A percentile compares a stretch with the other conserved stretches of the same genome.
These are phyloP conservation scores for Xylariaceae sp. DNA, from an alignment of 2,329 filamentous ascomycete genomes.

Conservation along the genomic window DNA sequence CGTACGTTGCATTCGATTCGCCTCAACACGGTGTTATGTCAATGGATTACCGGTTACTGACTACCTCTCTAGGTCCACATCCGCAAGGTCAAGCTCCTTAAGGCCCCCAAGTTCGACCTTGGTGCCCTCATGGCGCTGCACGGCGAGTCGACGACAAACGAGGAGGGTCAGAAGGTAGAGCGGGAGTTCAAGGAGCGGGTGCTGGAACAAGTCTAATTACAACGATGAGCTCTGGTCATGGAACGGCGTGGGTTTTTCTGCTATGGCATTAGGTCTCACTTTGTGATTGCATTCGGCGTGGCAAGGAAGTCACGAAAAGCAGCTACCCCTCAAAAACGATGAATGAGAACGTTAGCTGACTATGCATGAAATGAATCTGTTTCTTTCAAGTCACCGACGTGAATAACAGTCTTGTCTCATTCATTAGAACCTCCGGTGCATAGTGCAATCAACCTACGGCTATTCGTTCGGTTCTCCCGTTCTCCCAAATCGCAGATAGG, in stretches of 20 bases:
- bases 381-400: constrained; percentile 14
- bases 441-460: not conserved
- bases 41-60: constrained; percentile 31
- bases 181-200: constrained; percentile 99
- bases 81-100: constrained; percentile 99
- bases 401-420: not conserved
- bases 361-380: constrained; percentile 17
- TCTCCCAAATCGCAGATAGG: not conserved
- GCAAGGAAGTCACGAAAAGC: constrained; percentile 38
- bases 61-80: constrained; percentile 74
- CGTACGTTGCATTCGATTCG: constrained; percentile 51
- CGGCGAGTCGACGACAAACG: constrained; percentile 93
- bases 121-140: constrained; percentile 93
- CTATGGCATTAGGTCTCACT: constrained; percentile 44
- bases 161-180: constrained; percentile 98
- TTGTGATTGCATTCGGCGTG: constrained; percentile 44
- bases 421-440: not conserved
- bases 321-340: constrained; percentile 32
- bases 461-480: not conserved
- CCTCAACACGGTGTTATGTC: not conserved
- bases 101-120: constrained; percentile 98
- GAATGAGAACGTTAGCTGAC: constrained; percentile 37
- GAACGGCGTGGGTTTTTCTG: constrained; percentile 43
- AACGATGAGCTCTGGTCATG: constrained; percentile 37
- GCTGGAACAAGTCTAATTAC: constrained; percentile 81